Evolutionary conservation across 2,329 filamentous ascomycete species (phyloP), one percentile per base, ranked within the genome.

Genomic region (Botryotinia globosa): DNA sequence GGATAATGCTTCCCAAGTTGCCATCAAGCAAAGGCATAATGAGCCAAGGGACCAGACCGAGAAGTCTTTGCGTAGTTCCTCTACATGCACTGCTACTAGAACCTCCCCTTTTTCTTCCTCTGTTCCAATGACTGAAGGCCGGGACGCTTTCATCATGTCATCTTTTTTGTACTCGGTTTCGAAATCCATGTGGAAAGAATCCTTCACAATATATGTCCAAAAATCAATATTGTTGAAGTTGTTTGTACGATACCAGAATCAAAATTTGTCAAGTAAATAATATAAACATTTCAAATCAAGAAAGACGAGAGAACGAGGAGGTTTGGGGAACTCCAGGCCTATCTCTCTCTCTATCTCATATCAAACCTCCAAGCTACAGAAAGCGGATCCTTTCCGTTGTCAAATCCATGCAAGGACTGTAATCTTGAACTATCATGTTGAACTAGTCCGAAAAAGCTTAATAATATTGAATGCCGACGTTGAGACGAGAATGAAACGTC

Each of bases 21-120:
- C 62, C 69, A 72, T 72, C 62, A 72, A 67, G 9, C 69, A 72
- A 29, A 72, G 62, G 45, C 39, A 0, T 9, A 87, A 77, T 6
- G 81, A 80, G 22, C 81, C 81, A 2, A 87, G 79, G 0, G 85
- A 84, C 76, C 82, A 83, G 1, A 86, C 75, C 0, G 83, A 84
- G 75, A 85, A 84, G 25, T 76, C 73, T 63, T 69, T 63, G 34
- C 77, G 74, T 61, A 78, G 68, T 54, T 73, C 83, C 77, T 81
- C 69, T 29, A 67, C 51, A 22, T 48, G 39, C 22, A 22, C 45
- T 18, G 22, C 29, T 34, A 48, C 20, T 56, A 22, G 8, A 22
- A 18, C 12, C 1, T 56, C 48, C 2, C 29, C 48, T 18, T 6
- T 44, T 12, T 20, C 29, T 16, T 58, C 61, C 25, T 56, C 61